phyloP scores from a whole-genome alignment of 805 yeast species.

The Pichia cabralensis region DNA sequence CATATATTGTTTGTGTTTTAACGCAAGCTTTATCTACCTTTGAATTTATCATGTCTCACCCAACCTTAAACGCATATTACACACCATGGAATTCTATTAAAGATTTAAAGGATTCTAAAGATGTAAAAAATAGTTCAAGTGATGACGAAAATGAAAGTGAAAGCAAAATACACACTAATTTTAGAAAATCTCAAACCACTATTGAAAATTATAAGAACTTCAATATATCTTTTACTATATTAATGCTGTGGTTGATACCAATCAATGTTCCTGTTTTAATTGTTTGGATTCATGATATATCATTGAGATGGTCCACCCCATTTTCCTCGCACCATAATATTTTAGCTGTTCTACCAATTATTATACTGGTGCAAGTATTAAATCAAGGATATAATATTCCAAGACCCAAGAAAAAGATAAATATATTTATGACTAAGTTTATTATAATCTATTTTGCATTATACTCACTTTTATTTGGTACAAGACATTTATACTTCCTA shows the following conservation, averaged over 20 bases:
- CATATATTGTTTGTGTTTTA: slow-evolving; percentile 47
- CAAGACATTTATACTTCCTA: slow-evolving; percentile 75
- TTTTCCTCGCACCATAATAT: slow-evolving; percentile 82
- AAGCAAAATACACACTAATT: background rate
- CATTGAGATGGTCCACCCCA: slow-evolving; percentile 72
- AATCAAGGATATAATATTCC: slow-evolving; percentile 41
- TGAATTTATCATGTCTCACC: slow-evolving; percentile 1
- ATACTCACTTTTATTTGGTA: slow-evolving; percentile 64
- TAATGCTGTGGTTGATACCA: slow-evolving; percentile 73
- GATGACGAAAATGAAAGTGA: background rate
- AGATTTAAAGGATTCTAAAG: background rate
- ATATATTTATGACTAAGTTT: slow-evolving; percentile 25
- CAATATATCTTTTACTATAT: slow-evolving; percentile 49
- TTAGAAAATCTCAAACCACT: too few relatives aligned
- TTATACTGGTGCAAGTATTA: slow-evolving; percentile 45
- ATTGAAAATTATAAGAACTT: slow-evolving; percentile 42
- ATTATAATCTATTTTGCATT: slow-evolving; percentile 42
- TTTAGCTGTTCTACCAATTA: slow-evolving; percentile 65
- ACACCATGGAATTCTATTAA: background rate
- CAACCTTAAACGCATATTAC: slow-evolving; percentile 6
- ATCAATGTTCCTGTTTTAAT: slow-evolving; percentile 68
- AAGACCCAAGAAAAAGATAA: slow-evolving; percentile 17
- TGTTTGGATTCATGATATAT: slow-evolving; percentile 73
- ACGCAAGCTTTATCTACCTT: slow-evolving; percentile 35
- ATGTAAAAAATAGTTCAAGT: background rate